Conservation (phyloP, 805 yeast genomes). For the Ogataea paraovalis region DNA sequence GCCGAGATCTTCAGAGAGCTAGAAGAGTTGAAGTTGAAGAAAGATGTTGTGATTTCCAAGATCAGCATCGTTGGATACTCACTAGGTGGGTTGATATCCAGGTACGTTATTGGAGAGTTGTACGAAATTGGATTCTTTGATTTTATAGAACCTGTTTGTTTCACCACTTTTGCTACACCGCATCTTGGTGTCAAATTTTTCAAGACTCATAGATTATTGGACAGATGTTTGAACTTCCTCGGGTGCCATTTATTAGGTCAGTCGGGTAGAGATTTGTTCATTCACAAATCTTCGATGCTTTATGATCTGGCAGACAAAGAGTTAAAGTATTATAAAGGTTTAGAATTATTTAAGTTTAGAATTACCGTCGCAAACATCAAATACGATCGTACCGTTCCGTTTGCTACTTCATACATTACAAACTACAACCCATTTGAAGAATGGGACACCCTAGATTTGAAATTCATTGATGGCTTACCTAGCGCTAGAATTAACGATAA, state of each 20-base stretch:
- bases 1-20: constrained; percentile 54
- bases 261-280: constrained; percentile 74
- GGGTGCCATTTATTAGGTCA: constrained; percentile 58
- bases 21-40: constrained; percentile 30
- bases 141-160: constrained; percentile 54
- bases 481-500: constrained; percentile 35
- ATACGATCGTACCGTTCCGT: constrained; percentile 84
- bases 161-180: constrained; percentile 74
- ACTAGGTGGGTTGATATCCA: constrained; percentile 78
- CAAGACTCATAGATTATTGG: constrained; percentile 26
- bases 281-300: constrained; percentile 45
- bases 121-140: constrained; percentile 48
- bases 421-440: constrained; percentile 67
- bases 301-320: constrained; percentile 50
- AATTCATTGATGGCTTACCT: constrained; percentile 45
- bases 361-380: constrained; percentile 67
- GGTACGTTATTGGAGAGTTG: constrained; percentile 65
- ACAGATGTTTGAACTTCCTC: constrained; percentile 41
- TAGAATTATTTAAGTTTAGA: constrained; percentile 52
- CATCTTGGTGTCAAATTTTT: constrained; percentile 62
- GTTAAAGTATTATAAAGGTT: constrained; percentile 49
- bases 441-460: constrained; percentile 44
- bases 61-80: constrained; percentile 85
- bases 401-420: constrained; percentile 77
- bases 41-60: constrained; percentile 36